phyloP scores from a whole-genome alignment of 495 filamentous ascomycete species.

The Thermothielavioides terrestris region DNA sequence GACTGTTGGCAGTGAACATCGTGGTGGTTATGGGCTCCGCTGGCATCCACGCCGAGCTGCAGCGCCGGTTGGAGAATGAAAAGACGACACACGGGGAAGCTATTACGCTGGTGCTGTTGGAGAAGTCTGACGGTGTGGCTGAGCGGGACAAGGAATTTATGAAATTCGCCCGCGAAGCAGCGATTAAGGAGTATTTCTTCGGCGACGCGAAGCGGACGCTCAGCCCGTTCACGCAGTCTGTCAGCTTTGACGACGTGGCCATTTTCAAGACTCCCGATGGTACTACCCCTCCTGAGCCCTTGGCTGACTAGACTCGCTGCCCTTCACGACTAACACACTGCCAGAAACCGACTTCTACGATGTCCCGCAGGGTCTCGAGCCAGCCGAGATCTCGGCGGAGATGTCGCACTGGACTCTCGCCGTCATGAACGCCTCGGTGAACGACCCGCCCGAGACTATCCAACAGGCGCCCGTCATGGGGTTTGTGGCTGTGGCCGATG shows the following conservation, averaged over 20 bases:
- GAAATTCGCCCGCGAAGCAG: conserved; percentile 58
- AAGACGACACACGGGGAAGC: conserved; percentile 51
- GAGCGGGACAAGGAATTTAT: conserved; percentile 70
- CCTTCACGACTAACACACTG: conserved; percentile 23
- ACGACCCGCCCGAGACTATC: conserved; percentile 60
- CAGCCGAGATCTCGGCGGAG: conserved; percentile 46
- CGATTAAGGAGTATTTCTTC: conserved; percentile 91
- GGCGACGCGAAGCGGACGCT: conserved; percentile 67
- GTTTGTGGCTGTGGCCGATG: conserved; percentile 83
- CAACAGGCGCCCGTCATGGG: conserved; percentile 82
- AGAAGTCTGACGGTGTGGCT: conserved; percentile 83
- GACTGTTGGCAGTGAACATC: conserved; percentile 50
- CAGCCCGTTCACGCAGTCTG: conserved; percentile 72
- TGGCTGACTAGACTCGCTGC: neutral
- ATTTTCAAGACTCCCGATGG: conserved; percentile 44
- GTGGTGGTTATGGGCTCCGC: conserved; percentile 81
- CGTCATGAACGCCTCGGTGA: conserved; percentile 61
- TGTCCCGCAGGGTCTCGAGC: conserved; percentile 46
- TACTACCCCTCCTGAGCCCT: neutral
- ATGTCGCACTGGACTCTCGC: conserved; percentile 68
- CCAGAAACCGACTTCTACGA: conserved; percentile 23
- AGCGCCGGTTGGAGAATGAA: conserved; percentile 59
- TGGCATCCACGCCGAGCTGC: conserved; percentile 67
- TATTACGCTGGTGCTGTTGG: conserved; percentile 66
- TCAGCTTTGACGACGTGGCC: conserved; percentile 61